Conservation (phyloP, 148 eudicot species). For the Cornus suecica region DNA sequence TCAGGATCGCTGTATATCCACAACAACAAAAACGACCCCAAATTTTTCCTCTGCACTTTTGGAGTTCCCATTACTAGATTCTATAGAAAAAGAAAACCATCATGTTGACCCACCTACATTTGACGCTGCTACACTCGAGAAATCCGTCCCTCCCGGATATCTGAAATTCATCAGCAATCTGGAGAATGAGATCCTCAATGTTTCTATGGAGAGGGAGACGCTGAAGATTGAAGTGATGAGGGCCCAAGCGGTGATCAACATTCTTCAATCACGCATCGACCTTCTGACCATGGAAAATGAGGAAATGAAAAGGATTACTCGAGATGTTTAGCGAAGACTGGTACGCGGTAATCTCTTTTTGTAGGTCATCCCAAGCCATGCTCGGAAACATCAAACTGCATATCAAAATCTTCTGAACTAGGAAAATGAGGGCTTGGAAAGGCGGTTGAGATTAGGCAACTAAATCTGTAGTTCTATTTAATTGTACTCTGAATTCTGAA, state of each 20-base stretch:
- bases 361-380: not conserved
- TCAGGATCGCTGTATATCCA: constrained; percentile 42
- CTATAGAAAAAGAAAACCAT: constrained; percentile 38
- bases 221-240: constrained; percentile 82
- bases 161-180: constrained; percentile 68
- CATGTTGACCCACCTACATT: constrained; percentile 35
- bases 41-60: constrained; percentile 39
- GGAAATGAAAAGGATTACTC: constrained; percentile 35
- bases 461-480: not conserved
- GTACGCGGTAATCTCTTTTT: not conserved
- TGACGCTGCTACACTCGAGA: constrained; percentile 49
- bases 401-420: not conserved
- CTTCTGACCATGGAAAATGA: constrained; percentile 53
- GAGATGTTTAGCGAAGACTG: constrained; percentile 8
- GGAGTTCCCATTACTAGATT: constrained; percentile 56
- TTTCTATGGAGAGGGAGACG: constrained; percentile 77
- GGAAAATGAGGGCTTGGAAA: not conserved
- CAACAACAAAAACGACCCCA: constrained; percentile 42
- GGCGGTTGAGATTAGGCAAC: not conserved
- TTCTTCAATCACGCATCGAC: constrained; percentile 66
- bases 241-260: constrained; percentile 79
- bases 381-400: not conserved
- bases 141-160: constrained; percentile 73
- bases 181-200: constrained; percentile 60
- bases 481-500: not conserved